Evolutionary conservation across 768 basidiomycete genomes (phyloP), one percentile per base, ranked within the genome.

Genomic region (Mycena alexandri): DNA sequence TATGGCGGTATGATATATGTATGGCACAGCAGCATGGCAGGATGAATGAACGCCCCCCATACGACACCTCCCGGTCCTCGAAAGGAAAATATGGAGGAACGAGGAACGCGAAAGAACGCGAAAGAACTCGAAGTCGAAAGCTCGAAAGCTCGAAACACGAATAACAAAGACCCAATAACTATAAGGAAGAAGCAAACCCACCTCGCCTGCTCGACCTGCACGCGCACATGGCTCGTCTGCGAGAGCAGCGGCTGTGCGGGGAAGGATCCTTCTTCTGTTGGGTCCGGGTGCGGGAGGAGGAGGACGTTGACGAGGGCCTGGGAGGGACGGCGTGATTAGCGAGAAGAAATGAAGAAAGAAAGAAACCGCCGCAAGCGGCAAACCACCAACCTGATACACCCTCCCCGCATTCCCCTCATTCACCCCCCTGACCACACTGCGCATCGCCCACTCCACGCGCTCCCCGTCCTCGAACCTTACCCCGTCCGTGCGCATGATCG

Each of bases 381-480:
- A 48, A 21, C 55, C 42, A 68, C 75, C 22, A 59, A 90, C 93
- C 87, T 96, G 95, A 78, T 98, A 98, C 17, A 96, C 79, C 50
- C 74, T 77, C 2, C 85, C 86, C 17, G 91, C 94, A 78, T 85
- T 89, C 65, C 81, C 82, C 69, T 90, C 91, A 61, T 77, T 85
- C 72, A 93, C 81, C 0, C 92, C 87, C 72, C 91, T 74, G 74
- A 88, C 75, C 62, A 91, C 75, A 42, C 89, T 81, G 8, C 87
- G 86, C 85, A 96, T 89, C 2, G 92, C 85, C 86, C 86, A 87
- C 48, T 93, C 91, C 0, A 97, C 88, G 58, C 90, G 81, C 71
- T 98, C 95, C 1, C 80, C 83, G 73, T 95, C 93, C 69, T 91
- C 91, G 74, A 94, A 94, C 33, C 88, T 82, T 1, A 86, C 88